A percentile compares a stretch with the other conserved stretches of the same genome.
Evolutionary conservation across 345 rosid genomes (phyloP).

Genomic region (Erodium maritimum): DNA sequence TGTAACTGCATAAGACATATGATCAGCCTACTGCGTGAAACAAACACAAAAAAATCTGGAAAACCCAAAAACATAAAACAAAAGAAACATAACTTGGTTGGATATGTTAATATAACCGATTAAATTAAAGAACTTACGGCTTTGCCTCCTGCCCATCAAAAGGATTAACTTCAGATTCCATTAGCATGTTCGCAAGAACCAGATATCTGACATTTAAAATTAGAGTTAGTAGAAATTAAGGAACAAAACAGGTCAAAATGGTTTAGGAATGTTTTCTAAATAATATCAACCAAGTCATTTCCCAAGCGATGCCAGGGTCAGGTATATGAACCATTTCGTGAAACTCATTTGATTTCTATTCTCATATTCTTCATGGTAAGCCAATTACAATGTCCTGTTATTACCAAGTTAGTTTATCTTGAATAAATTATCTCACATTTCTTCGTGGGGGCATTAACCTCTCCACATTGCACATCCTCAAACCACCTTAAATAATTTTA

Average conservation of each 20-base stretch:
- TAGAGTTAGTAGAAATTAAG: background rate
- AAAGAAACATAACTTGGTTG: background rate
- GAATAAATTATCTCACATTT: no score
- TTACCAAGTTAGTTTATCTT: no score
- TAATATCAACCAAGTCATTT: no score
- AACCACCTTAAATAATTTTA: no score
- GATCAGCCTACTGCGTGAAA: background rate
- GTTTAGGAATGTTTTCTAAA: background rate
- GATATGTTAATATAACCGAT: background rate
- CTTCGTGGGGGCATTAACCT: no score
- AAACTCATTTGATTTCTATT: no score
- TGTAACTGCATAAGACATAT: slow-evolving; percentile 39
- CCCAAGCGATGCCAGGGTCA: no score
- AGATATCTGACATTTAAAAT: slow-evolving; percentile 42
- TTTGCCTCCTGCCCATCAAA: slow-evolving; percentile 99
- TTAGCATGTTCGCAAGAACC: slow-evolving; percentile 98
- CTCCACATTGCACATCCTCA: no score
- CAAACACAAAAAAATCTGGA: background rate
- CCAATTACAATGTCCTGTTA: no score
- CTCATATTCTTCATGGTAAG: no score
- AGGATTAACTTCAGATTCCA: slow-evolving; percentile 99
- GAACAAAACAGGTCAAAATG: background rate
- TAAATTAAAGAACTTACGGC: slow-evolving; percentile 52
- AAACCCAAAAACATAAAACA: background rate
- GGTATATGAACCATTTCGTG: no score